A percentile compares a stretch with the other conserved stretches of the same genome.
Evolutionary conservation across 305 asterid genomes (phyloP).

Genomic region (Solanum hybrid): DNA sequence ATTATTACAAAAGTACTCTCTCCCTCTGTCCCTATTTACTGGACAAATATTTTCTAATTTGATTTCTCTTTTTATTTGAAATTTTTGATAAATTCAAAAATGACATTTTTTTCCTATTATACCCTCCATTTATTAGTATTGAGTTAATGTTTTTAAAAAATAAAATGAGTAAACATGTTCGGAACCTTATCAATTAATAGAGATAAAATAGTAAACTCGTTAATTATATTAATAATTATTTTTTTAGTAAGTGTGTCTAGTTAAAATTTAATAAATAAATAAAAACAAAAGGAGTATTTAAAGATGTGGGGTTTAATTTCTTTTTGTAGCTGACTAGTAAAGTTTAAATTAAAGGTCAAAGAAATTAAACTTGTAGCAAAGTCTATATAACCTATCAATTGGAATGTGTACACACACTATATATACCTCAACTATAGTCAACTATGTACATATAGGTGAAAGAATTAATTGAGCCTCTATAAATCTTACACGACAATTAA

Average conservation of each 20-base stretch:
- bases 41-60: no score
- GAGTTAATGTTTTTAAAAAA: no score
- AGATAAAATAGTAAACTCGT: no score
- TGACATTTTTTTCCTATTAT: fast-evolving
- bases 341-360: neutral
- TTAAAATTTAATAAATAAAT: no score
- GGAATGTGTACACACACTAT: neutral
- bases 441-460: neutral
- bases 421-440: slow-evolving; percentile 1
- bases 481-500: slow-evolving; percentile 7
- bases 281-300: fast-evolving
- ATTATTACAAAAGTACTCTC: neutral
- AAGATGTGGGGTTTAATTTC: neutral
- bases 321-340: neutral
- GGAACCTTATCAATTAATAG: no score
- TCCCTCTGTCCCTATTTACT: neutral
- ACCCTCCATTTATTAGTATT: no score
- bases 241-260: no score
- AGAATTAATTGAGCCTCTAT: neutral
- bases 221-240: no score
- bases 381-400: neutral
- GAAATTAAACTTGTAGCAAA: neutral
- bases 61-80: no score
- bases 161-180: neutral
- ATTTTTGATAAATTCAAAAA: no score